Evolutionary conservation across 345 rosid species (phyloP).

Genomic region (Corchorus capsularis): DNA sequence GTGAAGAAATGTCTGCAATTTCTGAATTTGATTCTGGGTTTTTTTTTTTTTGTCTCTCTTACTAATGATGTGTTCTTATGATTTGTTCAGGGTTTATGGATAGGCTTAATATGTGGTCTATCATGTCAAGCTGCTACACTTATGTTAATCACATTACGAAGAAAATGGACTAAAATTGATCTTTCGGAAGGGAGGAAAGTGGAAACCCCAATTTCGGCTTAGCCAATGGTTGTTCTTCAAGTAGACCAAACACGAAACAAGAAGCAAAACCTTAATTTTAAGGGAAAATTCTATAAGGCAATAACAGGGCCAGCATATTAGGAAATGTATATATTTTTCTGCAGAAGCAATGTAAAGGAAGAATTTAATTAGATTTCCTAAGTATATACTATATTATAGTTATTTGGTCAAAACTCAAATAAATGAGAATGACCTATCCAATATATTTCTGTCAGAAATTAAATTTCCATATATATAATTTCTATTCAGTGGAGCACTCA

Average conservation of each 20-base stretch:
- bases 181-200: neutral
- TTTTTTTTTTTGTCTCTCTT: neutral
- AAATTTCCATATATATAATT: no score
- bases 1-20: constrained; percentile 27
- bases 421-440: no score
- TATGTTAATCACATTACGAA: constrained; percentile 41
- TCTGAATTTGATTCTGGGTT: neutral
- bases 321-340: no score
- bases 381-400: no score
- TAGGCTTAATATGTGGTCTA: constrained; percentile 64
- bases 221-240: neutral
- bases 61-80: neutral
- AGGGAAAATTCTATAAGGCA: no score
- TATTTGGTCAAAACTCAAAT: no score
- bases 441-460: no score
- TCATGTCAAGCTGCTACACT: constrained; percentile 46
- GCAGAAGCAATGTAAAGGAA: no score
- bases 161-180: constrained; percentile 50
- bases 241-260: neutral
- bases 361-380: no score
- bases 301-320: no score
- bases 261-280: neutral
- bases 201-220: neutral
- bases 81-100: constrained; percentile 62
- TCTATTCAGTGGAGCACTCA: constrained; percentile 88